Evolutionary conservation across 345 rosid species (phyloP).

Genomic region (Combretum micranthum): DNA sequence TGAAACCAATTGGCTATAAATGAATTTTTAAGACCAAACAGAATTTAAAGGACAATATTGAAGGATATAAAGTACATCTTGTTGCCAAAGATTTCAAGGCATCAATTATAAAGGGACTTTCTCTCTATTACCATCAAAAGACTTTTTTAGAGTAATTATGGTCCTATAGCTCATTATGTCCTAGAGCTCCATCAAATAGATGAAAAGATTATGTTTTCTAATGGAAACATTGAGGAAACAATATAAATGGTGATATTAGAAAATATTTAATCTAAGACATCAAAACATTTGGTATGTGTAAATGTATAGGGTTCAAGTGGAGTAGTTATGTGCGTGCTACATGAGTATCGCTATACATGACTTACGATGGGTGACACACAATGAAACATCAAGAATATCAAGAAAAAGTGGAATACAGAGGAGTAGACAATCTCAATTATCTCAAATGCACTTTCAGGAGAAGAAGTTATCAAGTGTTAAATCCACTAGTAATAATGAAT

Average conservation of each 20-base stretch:
- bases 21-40: background rate
- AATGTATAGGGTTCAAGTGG: no score
- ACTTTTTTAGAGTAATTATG: background rate
- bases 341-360: no score
- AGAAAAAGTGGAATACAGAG: no score
- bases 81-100: background rate
- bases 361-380: no score
- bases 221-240: background rate
- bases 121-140: background rate
- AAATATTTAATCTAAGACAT: background rate
- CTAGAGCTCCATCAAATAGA: background rate
- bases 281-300: background rate
- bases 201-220: background rate
- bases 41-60: background rate
- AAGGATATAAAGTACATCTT: background rate
- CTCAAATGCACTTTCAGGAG: no score
- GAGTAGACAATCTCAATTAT: no score
- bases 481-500: no score
- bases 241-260: background rate
- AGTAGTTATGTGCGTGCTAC: no score
- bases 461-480: no score
- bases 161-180: background rate
- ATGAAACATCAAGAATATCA: no score
- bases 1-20: background rate
- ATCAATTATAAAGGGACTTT: background rate